Percentiles rank a stretch among this genome's conserved stretches.
phyloP scores from a whole-genome alignment of 192 early-diverging fungal species.

The Mortierella alpina region DNA sequence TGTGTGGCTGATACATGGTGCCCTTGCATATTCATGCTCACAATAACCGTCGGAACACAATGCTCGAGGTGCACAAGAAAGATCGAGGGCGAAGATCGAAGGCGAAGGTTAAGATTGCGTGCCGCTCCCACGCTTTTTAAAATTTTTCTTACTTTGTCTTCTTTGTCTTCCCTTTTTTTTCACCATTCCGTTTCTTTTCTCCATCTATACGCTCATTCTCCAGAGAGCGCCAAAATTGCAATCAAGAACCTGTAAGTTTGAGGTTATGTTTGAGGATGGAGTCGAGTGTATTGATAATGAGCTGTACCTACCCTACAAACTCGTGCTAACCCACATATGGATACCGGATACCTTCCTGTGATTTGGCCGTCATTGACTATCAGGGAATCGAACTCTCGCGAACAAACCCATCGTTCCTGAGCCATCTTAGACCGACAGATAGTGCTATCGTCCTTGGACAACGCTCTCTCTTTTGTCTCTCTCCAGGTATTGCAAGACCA shows the following conservation, averaged over 20 bases:
- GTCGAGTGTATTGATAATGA: no score
- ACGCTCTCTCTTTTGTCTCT: neutral
- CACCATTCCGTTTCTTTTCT: neutral
- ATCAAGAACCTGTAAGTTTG: neutral
- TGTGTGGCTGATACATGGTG: no score
- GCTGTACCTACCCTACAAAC: no score
- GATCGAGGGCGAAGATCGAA: no score
- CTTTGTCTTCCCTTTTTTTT: no score
- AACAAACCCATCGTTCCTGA: neutral
- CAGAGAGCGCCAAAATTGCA: no score
- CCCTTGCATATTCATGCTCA: no score
- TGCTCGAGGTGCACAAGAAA: no score
- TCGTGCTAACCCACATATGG: neutral
- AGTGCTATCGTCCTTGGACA: neutral
- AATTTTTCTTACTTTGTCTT: no score
- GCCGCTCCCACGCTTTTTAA: neutral
- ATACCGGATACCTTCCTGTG: no score
- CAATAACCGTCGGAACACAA: no score
- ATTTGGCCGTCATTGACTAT: neutral
- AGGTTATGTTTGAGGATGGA: neutral
- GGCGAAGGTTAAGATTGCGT: no score
- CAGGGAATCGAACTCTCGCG: neutral
- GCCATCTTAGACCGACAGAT: constrained; percentile 1
- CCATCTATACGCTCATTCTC: neutral
- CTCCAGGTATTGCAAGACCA: neutral